Evolutionary conservation across 257 asterid species (phyloP), one percentile per base, ranked within the genome.

Genomic region (Henckelia pumila): DNA sequence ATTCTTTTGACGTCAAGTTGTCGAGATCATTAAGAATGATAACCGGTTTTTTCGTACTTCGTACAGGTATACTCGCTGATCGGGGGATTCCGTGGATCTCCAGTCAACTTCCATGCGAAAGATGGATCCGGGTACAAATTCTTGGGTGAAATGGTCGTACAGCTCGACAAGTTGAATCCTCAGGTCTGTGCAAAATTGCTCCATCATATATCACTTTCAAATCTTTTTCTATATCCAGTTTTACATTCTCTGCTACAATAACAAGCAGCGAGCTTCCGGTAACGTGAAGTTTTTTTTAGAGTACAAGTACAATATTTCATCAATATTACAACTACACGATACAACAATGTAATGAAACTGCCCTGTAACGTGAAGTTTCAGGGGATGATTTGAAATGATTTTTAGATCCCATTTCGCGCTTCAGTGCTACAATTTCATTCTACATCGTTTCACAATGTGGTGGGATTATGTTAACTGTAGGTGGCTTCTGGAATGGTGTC

Each of bases 401-500:
- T 30, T 30, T 30, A 30, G 35, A 6, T 30, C 35, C 30, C 35
- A 30, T 30, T 30, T 30, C 9, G 9, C 35, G 6, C 35, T 35
- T 9, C 11, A 35, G 14, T 35, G 7, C 44, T 35, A 28, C 30
- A 28, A 28, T 35, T 35, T 35, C 47, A 35, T 13, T 20, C 7
- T 24, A 59, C 19, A 50, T 30, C n/a, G 35, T 59, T 64, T 29
- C 9, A 14, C 56, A 37, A 73, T 52, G 28, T 21, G 19, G 35
- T 64, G 16, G 26, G 53, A 28, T 61, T 40, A 11, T 60, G n/a
- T 59, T 13, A 40, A 11, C 50, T 64, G 52, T 80, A 90, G 98
- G 88, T 89, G 77, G 96, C 98, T 10, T 89, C 98, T 16, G 73
- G 95, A 20, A 84, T 84, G 92, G 98, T 92, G 23, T 87, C 97